These are phyloP conservation scores for Daldinia vernicosa DNA, from an alignment of 495 filamentous ascomycete species.

Conservation along the genomic window DNA sequence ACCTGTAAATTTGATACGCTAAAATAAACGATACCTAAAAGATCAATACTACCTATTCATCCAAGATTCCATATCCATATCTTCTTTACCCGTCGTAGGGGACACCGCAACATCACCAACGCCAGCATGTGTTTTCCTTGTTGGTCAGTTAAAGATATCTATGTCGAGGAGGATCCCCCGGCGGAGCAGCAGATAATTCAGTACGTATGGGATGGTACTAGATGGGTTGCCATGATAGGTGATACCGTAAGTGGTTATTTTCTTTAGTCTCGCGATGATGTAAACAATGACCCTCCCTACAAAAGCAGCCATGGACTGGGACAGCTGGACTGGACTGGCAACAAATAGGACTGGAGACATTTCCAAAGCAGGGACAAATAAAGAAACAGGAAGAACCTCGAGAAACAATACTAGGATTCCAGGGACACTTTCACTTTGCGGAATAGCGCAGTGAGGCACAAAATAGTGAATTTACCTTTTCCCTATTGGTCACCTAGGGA, in stretches of 20 bases:
- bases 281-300: neutral
- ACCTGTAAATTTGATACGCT: neutral
- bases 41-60: neutral
- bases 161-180: slow-evolving; percentile 48
- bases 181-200: slow-evolving; percentile 30
- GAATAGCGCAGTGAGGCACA: neutral
- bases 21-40: neutral
- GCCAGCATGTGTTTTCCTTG: slow-evolving; percentile 54
- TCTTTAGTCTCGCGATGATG: neutral
- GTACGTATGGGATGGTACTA: slow-evolving; percentile 49
- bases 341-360: neutral
- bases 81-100: neutral
- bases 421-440: neutral
- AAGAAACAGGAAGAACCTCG: neutral
- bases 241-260: slow-evolving; percentile 29
- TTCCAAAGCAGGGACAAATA: neutral
- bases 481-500: neutral
- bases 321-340: neutral
- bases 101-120: neutral
- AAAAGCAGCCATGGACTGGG: neutral
- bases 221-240: slow-evolving; percentile 40
- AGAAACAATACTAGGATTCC: neutral
- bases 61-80: neutral
- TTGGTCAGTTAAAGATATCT: slow-evolving; percentile 53
- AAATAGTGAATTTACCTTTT: neutral